These are phyloP conservation scores for Canavalia gladiata DNA, from an alignment of 306 rosid species.

Conservation along the genomic window DNA sequence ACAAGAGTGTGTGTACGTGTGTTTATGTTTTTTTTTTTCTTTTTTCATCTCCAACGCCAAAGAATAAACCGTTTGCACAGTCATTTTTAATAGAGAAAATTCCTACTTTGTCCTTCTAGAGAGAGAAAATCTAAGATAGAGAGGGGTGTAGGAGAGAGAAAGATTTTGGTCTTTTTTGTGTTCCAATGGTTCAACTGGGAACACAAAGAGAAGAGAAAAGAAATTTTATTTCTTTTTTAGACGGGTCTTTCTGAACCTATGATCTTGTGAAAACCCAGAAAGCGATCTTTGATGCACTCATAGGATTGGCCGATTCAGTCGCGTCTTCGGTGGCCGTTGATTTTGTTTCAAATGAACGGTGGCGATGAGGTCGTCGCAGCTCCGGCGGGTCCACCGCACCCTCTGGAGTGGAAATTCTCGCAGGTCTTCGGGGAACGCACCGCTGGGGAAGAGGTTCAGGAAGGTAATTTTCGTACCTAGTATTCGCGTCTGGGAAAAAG, in stretches of 20 bases:
- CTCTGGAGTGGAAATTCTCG: constrained; percentile 98
- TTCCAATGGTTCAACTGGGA: constrained; percentile 83
- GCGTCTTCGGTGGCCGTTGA: constrained; percentile 54
- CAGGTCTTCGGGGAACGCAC: constrained; percentile 99
- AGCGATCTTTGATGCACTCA: constrained; percentile 82
- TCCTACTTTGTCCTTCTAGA: constrained; percentile 70
- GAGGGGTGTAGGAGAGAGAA: constrained; percentile 52
- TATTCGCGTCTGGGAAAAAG: constrained; percentile 30
- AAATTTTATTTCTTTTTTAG: constrained; percentile 47
- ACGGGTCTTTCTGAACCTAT: constrained; percentile 63
- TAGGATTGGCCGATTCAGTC: constrained; percentile 66
- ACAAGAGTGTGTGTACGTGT: constrained; percentile 38
- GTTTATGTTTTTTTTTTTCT: constrained; percentile 27
- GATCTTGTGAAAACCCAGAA: constrained; percentile 76
- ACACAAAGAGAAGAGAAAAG: constrained; percentile 54
- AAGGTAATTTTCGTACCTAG: constrained; percentile 67
- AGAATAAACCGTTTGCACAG: constrained; percentile 52
- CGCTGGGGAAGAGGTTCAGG: constrained; percentile 99
- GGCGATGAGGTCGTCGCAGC: constrained; percentile 89
- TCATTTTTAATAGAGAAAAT: constrained; percentile 58
- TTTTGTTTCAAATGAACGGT: constrained; percentile 82
- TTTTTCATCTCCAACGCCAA: constrained; percentile 45
- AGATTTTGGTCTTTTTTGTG: constrained; percentile 57
- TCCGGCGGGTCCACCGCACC: constrained; percentile 76
- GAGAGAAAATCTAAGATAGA: constrained; percentile 58